Evolutionary conservation across 768 basidiomycete genomes (phyloP).

Genomic region (Lactarius vividus): DNA sequence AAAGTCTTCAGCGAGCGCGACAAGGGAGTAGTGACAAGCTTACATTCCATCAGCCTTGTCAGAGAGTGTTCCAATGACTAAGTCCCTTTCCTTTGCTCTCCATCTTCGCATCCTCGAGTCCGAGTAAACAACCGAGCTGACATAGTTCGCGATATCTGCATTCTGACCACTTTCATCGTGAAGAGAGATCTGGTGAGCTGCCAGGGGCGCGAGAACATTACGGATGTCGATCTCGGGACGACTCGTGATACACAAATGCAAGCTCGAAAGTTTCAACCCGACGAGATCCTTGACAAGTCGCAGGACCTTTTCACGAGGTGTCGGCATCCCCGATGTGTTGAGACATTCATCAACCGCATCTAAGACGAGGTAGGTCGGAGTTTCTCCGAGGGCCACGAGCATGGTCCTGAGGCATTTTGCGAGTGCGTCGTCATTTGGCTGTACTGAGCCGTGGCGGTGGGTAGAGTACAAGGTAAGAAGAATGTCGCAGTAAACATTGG

Average conservation of each 20-base stretch:
- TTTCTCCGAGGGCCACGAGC: neutral
- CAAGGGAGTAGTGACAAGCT: neutral
- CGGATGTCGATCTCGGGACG: neutral
- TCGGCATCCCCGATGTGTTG: neutral
- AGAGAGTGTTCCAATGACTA: neutral
- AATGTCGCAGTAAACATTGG: neutral
- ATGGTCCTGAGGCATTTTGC: slow-evolving; percentile 4
- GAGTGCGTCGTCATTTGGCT: neutral
- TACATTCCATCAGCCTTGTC: slow-evolving; percentile 1
- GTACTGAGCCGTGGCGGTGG: neutral
- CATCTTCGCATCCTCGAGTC: neutral
- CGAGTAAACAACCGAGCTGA: neutral
- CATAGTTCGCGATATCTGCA: neutral
- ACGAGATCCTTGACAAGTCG: neutral
- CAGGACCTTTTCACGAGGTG: neutral
- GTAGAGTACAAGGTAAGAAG: neutral
- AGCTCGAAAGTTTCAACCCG: neutral
- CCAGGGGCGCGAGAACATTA: neutral
- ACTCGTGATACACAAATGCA: neutral
- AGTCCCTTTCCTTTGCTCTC: neutral
- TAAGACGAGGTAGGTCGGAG: neutral
- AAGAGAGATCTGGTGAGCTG: neutral
- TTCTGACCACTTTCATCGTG: neutral
- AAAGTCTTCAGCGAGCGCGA: neutral
- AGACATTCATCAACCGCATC: slow-evolving; percentile 2